Evolutionary conservation across 805 yeast species (phyloP).

Genomic region (Starmerella kuoi): DNA sequence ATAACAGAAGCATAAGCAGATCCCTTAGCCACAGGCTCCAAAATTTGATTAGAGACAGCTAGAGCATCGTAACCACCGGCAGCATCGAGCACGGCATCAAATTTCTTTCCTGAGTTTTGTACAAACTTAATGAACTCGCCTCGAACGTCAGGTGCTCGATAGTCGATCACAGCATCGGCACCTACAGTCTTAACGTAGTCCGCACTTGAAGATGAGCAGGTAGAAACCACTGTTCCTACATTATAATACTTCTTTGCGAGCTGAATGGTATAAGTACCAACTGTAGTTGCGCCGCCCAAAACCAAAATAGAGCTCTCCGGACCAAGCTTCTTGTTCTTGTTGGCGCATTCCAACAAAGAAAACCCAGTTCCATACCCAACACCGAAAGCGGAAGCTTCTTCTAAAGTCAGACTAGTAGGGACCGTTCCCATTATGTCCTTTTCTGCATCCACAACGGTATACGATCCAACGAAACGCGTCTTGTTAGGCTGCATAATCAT

Average conservation of each 20-base stretch:
- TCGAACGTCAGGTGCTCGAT: constrained; percentile 9
- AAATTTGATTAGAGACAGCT: constrained; percentile 32
- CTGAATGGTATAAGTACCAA: constrained; percentile 48
- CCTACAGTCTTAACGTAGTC: constrained; percentile 41
- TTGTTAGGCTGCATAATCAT: constrained; percentile 20
- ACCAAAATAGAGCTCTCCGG: constrained; percentile 42
- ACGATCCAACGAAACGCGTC: constrained; percentile 23
- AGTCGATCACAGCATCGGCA: constrained; percentile 38
- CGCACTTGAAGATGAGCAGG: constrained; percentile 40
- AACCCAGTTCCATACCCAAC: constrained; percentile 54
- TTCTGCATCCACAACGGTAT: constrained; percentile 10
- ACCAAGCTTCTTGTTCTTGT: constrained; percentile 23
- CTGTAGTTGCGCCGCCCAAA: constrained; percentile 65
- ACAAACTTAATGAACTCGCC: constrained; percentile 9
- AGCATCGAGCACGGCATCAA: constrained; percentile 53
- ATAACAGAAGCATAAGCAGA: constrained; percentile 42
- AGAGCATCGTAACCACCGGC: constrained; percentile 48
- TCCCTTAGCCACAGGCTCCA: constrained; percentile 38
- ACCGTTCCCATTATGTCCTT: constrained; percentile 30
- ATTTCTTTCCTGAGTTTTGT: constrained; percentile 24
- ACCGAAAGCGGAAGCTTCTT: constrained; percentile 56
- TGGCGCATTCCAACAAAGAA: constrained; percentile 30
- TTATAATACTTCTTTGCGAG: constrained; percentile 40
- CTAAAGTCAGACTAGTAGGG: constrained; percentile 38
- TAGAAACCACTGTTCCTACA: constrained; percentile 42